These are phyloP conservation scores for Amanita muscaria DNA, from an alignment of 768 basidiomycete genomes.

Conservation along the genomic window DNA sequence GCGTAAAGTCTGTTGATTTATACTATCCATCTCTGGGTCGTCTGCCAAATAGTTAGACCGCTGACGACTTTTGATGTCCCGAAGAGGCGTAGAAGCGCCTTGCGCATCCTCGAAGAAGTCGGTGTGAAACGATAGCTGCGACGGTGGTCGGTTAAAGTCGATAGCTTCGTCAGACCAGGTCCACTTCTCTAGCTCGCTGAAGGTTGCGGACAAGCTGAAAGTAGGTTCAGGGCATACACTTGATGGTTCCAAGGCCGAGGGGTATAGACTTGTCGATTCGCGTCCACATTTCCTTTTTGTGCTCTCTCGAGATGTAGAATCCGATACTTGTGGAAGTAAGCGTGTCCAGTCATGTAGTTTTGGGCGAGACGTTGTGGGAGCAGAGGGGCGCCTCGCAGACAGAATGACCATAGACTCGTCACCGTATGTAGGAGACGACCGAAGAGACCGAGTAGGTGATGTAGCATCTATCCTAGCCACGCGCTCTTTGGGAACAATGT, in stretches of 20 bases:
- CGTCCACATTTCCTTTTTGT: neutral
- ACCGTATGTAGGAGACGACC: neutral
- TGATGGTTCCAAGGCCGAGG: neutral
- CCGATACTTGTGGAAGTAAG: conserved; percentile 1
- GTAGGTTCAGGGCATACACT: conserved; percentile 1
- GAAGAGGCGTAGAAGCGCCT: conserved; percentile 23
- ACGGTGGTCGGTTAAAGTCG: conserved; percentile 34
- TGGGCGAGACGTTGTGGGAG: conserved; percentile 17
- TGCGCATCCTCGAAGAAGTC: conserved; percentile 17
- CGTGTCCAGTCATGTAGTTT: conserved; percentile 13
- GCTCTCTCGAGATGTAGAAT: neutral
- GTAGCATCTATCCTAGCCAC: neutral
- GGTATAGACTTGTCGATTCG: neutral
- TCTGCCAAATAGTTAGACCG: neutral
- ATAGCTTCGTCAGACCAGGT: conserved; percentile 19
- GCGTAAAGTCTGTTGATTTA: too few relatives aligned
- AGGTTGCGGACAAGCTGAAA: conserved; percentile 8
- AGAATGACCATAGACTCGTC: neutral
- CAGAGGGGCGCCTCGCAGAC: conserved; percentile 17
- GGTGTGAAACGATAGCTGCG: conserved; percentile 23
- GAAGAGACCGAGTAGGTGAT: conserved; percentile 2
- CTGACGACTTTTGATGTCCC: neutral
- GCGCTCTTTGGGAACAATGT: neutral
- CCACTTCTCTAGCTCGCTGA: conserved; percentile 10
- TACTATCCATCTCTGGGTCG: neutral